phyloP scores from a whole-genome alignment of 352 stramenopile species.

The Pythium dissimile region DNA sequence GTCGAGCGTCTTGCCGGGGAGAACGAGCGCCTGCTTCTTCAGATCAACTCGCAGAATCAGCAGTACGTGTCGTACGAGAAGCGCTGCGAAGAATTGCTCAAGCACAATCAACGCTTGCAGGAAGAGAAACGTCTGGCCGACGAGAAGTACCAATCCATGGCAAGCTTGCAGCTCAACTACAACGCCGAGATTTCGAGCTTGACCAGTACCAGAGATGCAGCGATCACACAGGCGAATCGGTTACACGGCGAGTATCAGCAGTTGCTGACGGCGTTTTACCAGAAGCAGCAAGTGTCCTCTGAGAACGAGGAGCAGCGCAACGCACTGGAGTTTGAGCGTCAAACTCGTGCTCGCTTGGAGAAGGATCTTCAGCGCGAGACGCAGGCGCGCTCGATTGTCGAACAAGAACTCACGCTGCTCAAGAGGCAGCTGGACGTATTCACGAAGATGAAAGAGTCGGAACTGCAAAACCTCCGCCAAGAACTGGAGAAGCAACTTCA shows the following conservation, averaged over 20 bases:
- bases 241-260: slow-evolving; percentile 77
- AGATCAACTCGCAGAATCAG: slow-evolving; percentile 80
- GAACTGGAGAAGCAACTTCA: slow-evolving; percentile 50
- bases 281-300: slow-evolving; percentile 60
- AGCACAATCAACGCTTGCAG: slow-evolving; percentile 54
- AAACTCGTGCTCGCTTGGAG: slow-evolving; percentile 49
- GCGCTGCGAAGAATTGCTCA: slow-evolving; percentile 61
- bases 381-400: slow-evolving; percentile 45
- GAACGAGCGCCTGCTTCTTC: slow-evolving; percentile 68
- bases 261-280: slow-evolving; percentile 65
- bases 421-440: slow-evolving; percentile 72
- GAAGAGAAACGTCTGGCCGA: slow-evolving; percentile 62
- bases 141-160: slow-evolving; percentile 57
- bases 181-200: slow-evolving; percentile 53
- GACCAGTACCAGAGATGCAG: slow-evolving; percentile 56
- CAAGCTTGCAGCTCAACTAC: slow-evolving; percentile 49
- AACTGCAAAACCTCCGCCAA: slow-evolving; percentile 36
- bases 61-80: slow-evolving; percentile 70
- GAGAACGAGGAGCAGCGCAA: slow-evolving; percentile 55
- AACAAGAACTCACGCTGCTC: slow-evolving; percentile 67
- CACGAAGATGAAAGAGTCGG: slow-evolving; percentile 56
- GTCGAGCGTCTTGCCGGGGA: slow-evolving; percentile 68
- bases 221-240: slow-evolving; percentile 68
- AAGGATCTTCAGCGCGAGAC: slow-evolving; percentile 61
- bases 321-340: slow-evolving; percentile 58